A percentile compares a stretch with the other conserved stretches of the same genome.
Evolutionary conservation across 495 filamentous ascomycete species (phyloP).

Genomic region (Trichoderma asperelloides): DNA sequence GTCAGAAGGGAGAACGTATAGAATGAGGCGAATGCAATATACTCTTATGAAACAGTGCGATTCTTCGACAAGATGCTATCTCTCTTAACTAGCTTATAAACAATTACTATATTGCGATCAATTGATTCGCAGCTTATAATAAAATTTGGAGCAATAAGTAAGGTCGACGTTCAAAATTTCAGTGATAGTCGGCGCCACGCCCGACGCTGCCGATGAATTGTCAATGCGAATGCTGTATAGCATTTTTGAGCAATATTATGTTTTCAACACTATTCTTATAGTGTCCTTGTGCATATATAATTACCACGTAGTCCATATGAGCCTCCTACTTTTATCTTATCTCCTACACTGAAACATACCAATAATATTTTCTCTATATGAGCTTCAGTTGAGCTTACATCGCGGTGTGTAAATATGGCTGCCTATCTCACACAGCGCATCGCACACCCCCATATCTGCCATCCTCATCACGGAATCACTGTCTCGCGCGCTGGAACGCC

Average conservation of each 20-base stretch:
- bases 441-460: neutral
- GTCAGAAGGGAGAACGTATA: too few species aligned
- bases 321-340: neutral
- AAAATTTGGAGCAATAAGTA: too few species aligned
- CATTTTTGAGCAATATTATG: neutral
- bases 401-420: neutral
- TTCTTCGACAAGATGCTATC: too few species aligned
- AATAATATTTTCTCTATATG: neutral
- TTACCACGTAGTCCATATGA: neutral
- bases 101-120: too few species aligned
- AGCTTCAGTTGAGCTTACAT: neutral
- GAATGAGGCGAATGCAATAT: too few species aligned
- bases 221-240: neutral
- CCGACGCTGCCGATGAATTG: neutral
- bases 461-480: slow-evolving; percentile 8
- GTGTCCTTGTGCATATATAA: neutral
- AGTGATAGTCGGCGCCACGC: neutral
- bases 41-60: too few species aligned
- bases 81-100: too few species aligned
- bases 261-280: too few species aligned
- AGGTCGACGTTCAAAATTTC: neutral
- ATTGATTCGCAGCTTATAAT: too few species aligned
- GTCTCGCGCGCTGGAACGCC: slow-evolving; percentile 1
- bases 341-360: neutral
- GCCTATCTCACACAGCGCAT: slow-evolving; percentile 9